Base-by-base conservation (phyloP, 106 monocot species). In the Dendrobium chrysotoxum region DNA sequence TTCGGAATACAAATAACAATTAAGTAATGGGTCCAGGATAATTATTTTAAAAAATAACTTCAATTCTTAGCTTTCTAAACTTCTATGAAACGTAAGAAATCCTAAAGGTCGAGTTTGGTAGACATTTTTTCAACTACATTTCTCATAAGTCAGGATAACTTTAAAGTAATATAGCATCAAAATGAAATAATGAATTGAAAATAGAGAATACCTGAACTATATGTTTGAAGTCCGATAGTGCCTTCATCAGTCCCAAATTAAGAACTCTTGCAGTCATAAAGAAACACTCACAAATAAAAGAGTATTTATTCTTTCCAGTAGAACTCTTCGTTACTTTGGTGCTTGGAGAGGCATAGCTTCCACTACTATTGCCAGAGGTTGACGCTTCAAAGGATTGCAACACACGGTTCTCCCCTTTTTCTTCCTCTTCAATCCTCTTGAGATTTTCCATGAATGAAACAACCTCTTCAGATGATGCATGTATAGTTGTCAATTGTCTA, bases 241-340 rank as follows among this genome's bases (percentile, higher is more conserved):
- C 91, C 87, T 98, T 98, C 83, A 93, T 88, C 80, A 98, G 79
- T 45, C 98, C 98, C 84, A 95, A 75, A 83, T 95, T 98, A 76
- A 98, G 95, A 26, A 88, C 92, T 57, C 95, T 86, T 77, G 98
- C 85, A 41, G 95, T 98, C 98, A 98, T 98, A 80, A 98, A 95
- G 84, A 98, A 98, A 83, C 95, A 98, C 79, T 98, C 98, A 86
- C 98, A 98, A 79, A 98, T 98, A 87, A 95, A 98, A 82, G 95
- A 87, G 82, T 93, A 98, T 81, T 93, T 98, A 13, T 88, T 85
- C 80, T 88, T 92, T 77, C 41, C 82, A 31, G 78, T 42, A 38
- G 53, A 79, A 57, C 71, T 66, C 47, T 26, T 79, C 21, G 80
- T 68, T 71, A 85, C 74, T 77, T 82, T 88, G n/a, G 25, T 65